Base-by-base conservation (phyloP, 805 yeast genomes). In the Clavispora fructus region DNA sequence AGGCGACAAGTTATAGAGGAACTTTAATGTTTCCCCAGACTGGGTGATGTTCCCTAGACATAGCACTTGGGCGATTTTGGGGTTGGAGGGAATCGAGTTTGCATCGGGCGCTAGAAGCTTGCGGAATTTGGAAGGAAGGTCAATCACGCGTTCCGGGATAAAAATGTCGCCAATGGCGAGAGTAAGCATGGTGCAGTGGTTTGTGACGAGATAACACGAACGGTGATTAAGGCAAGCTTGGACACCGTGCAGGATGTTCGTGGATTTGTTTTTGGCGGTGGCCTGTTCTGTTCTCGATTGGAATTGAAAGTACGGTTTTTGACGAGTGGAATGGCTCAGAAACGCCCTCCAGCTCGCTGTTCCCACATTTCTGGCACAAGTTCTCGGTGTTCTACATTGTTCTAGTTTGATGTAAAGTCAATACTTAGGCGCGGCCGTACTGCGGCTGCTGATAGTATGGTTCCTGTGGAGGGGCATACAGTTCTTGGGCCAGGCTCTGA, bases 91-190 rank as follows among this genome's bases (percentile, higher is more conserved):
- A 27, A 57, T 50, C 13, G 63, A 40, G 19, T 57, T 54, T 6
- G 71, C 68, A 46, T 63, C 92, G 27, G 97, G 96, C 13, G 82
- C 77, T 37, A 94, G 72, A 35, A 94, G 75, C 59, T 85, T 86
- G 50, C 74, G 76, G 68, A 94, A 90, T 74, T 85, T 73, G 1
- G 56, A 38, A 7, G 85, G 85, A 2, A 80, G 58, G 31, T 66
- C 91, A 26, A 79, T 72, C 9, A 92, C 87, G 53, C 97, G 72
- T 46, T 88, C 90, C 1, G 99, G 99, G 29, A 92, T 85, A 63
- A 84, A 89, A 1, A 92, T 74, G 61, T 92, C 98, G 9, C 97
- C 96, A 52, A 92, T 80, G 2, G 95, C 95, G 38, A 92, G 58
- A 6, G 74, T 66, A 27, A 72, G 60, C 77, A 71, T 72, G 30